These are phyloP conservation scores for Fomitiporia mediterranea DNA, from an alignment of 1,284 basidiomycete species.

Conservation along the genomic window DNA sequence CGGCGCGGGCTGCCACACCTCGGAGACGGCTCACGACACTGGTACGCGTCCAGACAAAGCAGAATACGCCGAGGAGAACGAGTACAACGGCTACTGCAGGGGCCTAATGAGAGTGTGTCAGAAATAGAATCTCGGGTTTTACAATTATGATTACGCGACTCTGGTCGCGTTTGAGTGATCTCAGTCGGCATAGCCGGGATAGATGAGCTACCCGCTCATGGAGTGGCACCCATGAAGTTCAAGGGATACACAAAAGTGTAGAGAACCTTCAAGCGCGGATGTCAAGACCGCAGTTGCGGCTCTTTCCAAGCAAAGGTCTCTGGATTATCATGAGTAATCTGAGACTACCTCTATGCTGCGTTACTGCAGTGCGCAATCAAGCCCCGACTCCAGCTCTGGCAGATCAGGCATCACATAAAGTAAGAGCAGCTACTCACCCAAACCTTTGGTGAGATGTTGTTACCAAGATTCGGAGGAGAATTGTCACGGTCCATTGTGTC, in stretches of 20 bases:
- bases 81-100: constrained; percentile 16
- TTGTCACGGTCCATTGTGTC: not conserved
- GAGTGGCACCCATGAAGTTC: not conserved
- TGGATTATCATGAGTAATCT: no score
- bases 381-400: not conserved
- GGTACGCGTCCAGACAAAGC: constrained; percentile 16
- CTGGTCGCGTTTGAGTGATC: not conserved
- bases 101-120: not conserved
- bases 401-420: no score
- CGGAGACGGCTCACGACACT: constrained; percentile 10
- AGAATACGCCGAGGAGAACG: constrained; percentile 10
- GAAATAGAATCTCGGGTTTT: not conserved
- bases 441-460: not conserved
- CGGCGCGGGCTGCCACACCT: not conserved
- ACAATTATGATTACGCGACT: not conserved
- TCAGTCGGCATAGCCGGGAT: not conserved
- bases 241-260: not conserved
- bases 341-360: not conserved
- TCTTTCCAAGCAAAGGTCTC: not conserved
- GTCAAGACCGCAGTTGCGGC: not conserved
- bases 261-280: not conserved
- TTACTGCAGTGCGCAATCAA: not conserved
- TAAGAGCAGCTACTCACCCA: not conserved
- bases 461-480: not conserved
- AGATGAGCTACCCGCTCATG: not conserved